A percentile compares a stretch with the other conserved stretches of the same genome.
Conservation (phyloP, 805 yeast species). For the Candida hungchunana region DNA sequence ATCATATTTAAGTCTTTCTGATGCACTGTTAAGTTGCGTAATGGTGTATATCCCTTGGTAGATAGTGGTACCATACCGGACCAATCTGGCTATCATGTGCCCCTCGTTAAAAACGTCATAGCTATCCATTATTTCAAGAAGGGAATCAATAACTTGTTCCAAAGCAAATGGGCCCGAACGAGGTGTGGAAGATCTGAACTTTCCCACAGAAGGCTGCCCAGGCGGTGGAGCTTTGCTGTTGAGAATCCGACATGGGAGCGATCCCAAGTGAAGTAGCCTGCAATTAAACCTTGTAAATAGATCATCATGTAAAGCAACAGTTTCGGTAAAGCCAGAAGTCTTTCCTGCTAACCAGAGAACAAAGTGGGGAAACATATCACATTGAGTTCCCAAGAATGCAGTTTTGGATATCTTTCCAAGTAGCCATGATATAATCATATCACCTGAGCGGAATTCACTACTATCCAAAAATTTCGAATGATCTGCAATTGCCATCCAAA, state of each 20-base stretch:
- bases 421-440: slow-evolving; percentile 49
- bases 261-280: slow-evolving; percentile 5
- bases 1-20: slow-evolving; percentile 20
- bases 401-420: slow-evolving; percentile 27
- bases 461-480: slow-evolving; percentile 34
- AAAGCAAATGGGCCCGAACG: slow-evolving; percentile 1
- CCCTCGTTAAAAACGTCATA: slow-evolving; percentile 7
- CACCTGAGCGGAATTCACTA: slow-evolving; percentile 26
- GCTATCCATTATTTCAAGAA: slow-evolving; percentile 1
- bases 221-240: slow-evolving; percentile 1
- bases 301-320: slow-evolving; percentile 1
- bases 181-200: slow-evolving; percentile 2
- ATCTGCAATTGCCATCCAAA: slow-evolving; percentile 47
- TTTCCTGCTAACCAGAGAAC: slow-evolving; percentile 42
- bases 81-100: slow-evolving; percentile 3
- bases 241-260: slow-evolving; percentile 9
- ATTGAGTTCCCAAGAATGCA: neutral
- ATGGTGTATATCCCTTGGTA: slow-evolving; percentile 14
- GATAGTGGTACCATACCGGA: slow-evolving; percentile 12
- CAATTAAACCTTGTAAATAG: slow-evolving; percentile 10
- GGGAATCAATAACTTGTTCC: slow-evolving; percentile 5
- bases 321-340: neutral
- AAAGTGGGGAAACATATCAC: slow-evolving; percentile 30
- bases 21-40: slow-evolving; percentile 9
- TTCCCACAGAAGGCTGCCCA: neutral